Conservation (phyloP, 225 moss, liverwort and hornwort genomes). For the Antitrichia curtipendula region DNA sequence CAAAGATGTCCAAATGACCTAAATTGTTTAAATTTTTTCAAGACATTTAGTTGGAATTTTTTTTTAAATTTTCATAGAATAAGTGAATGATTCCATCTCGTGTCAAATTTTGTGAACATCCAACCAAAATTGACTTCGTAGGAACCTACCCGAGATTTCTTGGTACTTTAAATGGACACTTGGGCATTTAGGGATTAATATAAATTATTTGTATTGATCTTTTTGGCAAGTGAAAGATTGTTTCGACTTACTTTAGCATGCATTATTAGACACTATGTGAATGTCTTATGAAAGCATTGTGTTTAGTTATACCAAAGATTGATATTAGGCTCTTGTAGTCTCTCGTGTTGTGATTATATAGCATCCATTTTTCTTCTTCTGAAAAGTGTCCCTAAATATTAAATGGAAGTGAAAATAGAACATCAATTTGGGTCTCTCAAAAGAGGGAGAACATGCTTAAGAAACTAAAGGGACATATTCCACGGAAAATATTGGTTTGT, state of each 20-base stretch:
- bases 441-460: not conserved
- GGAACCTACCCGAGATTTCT: too few relatives aligned
- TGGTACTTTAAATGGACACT: not conserved
- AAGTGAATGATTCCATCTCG: not conserved
- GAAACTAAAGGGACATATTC: not conserved
- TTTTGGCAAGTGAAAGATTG: not conserved
- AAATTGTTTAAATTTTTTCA: not conserved
- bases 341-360: not conserved
- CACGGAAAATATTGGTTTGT: too few relatives aligned
- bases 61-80: too few relatives aligned
- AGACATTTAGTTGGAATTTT: too few relatives aligned
- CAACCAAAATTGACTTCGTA: not conserved
- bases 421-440: not conserved
- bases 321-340: not conserved
- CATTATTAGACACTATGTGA: not conserved
- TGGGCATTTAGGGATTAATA: rapidly evolving
- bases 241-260: not conserved
- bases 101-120: not conserved
- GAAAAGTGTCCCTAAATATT: rapidly evolving
- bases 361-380: not conserved
- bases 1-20: not conserved
- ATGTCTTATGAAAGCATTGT: not conserved
- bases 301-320: not conserved
- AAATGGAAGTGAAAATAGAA: not conserved
- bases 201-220: not conserved